Base-by-base conservation (phyloP, 331 rosid species). In the Rhamnella rubrinervis region DNA sequence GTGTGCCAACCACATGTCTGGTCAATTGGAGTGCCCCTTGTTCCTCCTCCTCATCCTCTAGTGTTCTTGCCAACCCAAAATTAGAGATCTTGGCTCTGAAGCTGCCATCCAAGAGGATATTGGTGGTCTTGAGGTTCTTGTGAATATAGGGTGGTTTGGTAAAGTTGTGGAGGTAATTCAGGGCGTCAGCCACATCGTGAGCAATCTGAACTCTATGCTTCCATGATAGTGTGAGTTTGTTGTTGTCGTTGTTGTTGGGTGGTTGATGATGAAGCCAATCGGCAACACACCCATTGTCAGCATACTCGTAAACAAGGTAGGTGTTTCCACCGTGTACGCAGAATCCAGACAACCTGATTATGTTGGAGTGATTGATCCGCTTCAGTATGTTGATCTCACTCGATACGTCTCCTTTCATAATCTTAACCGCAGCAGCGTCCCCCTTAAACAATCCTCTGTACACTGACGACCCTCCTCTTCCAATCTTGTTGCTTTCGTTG, bases 121-220 rank as follows among this genome's bases (percentile, higher is more conserved):
- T 90, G 20, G 86, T 84, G 72, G 81, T 82, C 55, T 83, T 81
- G 78, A 90, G 73, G 71, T 88, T 86, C 86, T 88, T 90, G 70
- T 90, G 90, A 55, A 90, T 66, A 18, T 82, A 80, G 2, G 88
- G 84, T 55, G 90, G 97, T 58, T 67, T 75, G 0, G 88, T 58
- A 64, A 80, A 90, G 49, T 84, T 88, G 79, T 90, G 97, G 62
- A 90, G 87, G 77, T 90, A 90, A 44, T 88, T 90, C 19, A 90
- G 71, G 5, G 95, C 90, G 65, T 84, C 88, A 0, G 90, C 95
- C 10, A 88, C 76, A 55, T 86, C 88, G 62, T 86, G 71, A 19
- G 95, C 87, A 75, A 90, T 82, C 77, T 85, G 90, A 81, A 90
- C 89, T 69, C 97, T 84, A 49, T 82, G 97, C 68, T 65, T 78